Base-by-base conservation (phyloP, 345 rosid genomes). In the Orychophragmus violaceus region DNA sequence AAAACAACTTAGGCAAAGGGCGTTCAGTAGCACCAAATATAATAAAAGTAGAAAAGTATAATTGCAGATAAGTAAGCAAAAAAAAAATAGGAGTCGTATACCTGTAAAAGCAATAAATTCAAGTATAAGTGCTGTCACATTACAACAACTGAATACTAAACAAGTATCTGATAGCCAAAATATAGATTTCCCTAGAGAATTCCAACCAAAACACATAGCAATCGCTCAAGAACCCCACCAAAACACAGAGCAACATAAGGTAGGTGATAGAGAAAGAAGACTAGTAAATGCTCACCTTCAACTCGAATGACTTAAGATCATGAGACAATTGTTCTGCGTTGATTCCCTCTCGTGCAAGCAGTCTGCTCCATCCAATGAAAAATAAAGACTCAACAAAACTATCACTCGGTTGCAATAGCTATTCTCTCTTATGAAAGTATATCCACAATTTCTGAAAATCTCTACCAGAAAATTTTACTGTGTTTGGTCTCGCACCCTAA, bases 291-390 rank as follows among this genome's bases (percentile, higher is more conserved):
- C 33, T 60, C 55, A 90, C 98, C 96, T 94, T 94, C 72, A 94
- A 79, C 76, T 94, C 97, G 71, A 94, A 90, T 44, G 99, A 94
- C 77, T 83, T 94, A 5, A 94, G 82, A 83, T 90, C 97, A 13
- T 95, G 88, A 22, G 99, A 90, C 66, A 94, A 89, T 74, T 94
- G 99, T 72, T 94, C 99, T 0, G 99, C 97, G 65, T 94, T 90
- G 72, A 94, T 85, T 78, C 99, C 99, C 78, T 94, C 97, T 8
- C 97, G 89, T 35, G 97, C 97, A 80, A 90, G 96, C 71, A 94
- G 81, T 81, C 99, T 94, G 76, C 30, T 9, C 25, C 64, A 72
- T 10, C 23, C 45, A 76, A 74, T 21, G 25, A 39, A 35, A 53
- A 68, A 11, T n/a, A 63, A 39, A 18, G 27, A 60, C 18, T 49